phyloP scores from a whole-genome alignment of 1,139 yeast genomes.

The Eremothecium sinecaudum region DNA sequence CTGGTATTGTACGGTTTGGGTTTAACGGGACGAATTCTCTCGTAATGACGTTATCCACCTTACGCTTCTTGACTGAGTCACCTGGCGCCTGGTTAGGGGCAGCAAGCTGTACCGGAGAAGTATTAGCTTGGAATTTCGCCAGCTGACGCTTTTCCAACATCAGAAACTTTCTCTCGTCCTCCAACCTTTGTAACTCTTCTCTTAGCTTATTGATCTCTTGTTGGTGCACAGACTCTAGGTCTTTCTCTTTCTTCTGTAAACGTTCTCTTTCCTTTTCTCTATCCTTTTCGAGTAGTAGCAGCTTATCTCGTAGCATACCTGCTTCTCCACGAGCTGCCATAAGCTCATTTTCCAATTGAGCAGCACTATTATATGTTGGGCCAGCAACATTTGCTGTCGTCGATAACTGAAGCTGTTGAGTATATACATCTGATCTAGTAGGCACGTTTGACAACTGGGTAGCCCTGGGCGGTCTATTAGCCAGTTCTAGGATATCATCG shows the following conservation, averaged over 20 bases:
- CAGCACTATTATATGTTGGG: not conserved
- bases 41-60: constrained; percentile 17
- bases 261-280: constrained; percentile 17
- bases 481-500: constrained; percentile 23
- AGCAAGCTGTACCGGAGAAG: constrained; percentile 4
- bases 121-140: constrained; percentile 4
- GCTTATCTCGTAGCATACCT: constrained; percentile 60
- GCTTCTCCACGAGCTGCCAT: constrained; percentile 65
- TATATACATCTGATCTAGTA: not conserved
- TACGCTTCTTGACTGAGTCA: constrained; percentile 19
- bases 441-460: constrained; percentile 4
- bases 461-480: constrained; percentile 21
- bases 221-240: constrained; percentile 36
- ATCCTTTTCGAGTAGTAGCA: constrained; percentile 40
- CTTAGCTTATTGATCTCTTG: constrained; percentile 40
- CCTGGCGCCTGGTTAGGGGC: constrained; percentile 13
- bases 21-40: constrained; percentile 14
- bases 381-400: not conserved
- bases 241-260: constrained; percentile 29
- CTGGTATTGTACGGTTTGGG: constrained; percentile 19
- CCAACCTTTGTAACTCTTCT: constrained; percentile 44
- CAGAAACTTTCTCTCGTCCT: constrained; percentile 65
- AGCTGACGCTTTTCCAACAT: constrained; percentile 33
- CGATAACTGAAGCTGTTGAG: not conserved
- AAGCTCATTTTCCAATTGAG: constrained; percentile 16